These are phyloP conservation scores for Solanum medicagineum DNA, from an alignment of 257 asterid species.

Conservation along the genomic window DNA sequence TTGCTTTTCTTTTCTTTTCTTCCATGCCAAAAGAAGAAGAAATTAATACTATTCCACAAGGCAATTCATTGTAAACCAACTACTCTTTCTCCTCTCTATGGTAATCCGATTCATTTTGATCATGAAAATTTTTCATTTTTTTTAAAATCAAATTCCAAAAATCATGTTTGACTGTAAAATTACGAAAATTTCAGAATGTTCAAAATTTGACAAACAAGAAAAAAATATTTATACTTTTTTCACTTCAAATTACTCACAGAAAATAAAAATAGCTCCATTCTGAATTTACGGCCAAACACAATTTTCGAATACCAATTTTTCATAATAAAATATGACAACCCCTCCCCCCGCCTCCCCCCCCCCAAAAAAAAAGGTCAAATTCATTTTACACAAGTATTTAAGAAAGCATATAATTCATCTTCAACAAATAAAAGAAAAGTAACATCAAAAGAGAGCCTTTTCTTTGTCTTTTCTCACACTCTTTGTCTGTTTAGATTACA, in stretches of 20 bases:
- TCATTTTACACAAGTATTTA: not conserved
- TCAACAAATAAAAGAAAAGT: not conserved
- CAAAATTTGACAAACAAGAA: not conserved
- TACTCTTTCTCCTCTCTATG: too few species aligned
- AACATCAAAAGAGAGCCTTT: slow-evolving; percentile 4
- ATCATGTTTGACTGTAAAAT: not conserved
- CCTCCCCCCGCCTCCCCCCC: too few species aligned
- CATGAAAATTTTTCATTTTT: too few species aligned
- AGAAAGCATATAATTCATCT: not conserved
- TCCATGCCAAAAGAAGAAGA: not conserved
- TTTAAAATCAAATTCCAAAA: not conserved
- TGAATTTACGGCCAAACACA: not conserved
- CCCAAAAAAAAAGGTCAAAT: not conserved
- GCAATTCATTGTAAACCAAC: not conserved
- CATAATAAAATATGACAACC: not conserved
- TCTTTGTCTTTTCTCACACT: not conserved
- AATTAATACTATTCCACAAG: not conserved
- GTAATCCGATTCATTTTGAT: too few species aligned
- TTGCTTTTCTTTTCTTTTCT: slow-evolving; percentile 12
- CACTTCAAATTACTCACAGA: not conserved
- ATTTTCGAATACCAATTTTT: not conserved
- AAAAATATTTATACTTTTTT: not conserved
- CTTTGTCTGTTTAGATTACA: slow-evolving; percentile 4
- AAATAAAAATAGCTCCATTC: not conserved
- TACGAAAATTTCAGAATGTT: not conserved